Evolutionary conservation across 768 basidiomycete genomes (phyloP).

Genomic region (Lactifluus volemus): DNA sequence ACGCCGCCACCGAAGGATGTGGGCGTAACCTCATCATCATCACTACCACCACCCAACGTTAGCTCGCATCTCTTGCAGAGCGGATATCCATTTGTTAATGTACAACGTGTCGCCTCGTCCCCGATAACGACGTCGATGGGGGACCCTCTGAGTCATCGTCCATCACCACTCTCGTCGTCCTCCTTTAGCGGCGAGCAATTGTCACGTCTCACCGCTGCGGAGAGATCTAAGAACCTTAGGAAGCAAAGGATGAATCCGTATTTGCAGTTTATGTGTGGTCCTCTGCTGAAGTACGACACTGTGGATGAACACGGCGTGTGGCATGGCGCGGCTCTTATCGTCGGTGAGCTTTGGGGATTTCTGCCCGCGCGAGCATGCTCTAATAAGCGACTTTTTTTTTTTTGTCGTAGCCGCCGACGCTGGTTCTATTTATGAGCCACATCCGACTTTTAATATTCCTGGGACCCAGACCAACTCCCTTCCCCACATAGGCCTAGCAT

Average conservation of each 20-base stretch:
- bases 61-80: constrained; percentile 7
- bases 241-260: constrained; percentile 69
- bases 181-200: constrained; percentile 27
- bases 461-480: constrained; percentile 49
- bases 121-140: no score
- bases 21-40: neutral
- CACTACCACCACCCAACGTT: neutral
- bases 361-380: no score
- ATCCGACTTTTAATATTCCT: constrained; percentile 63
- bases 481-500: constrained; percentile 5
- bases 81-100: constrained; percentile 2
- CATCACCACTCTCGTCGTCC: no score
- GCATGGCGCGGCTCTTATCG: constrained; percentile 82
- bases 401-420: constrained; percentile 54
- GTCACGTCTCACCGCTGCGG: constrained; percentile 48
- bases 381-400: neutral
- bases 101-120: constrained; percentile 12
- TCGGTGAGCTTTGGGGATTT: constrained; percentile 55
- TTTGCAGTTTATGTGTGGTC: constrained; percentile 89
- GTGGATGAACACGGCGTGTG: constrained; percentile 70
- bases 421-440: constrained; percentile 69
- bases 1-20: constrained; percentile 45
- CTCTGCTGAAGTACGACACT: constrained; percentile 85
- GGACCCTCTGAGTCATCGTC: no score
- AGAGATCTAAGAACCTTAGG: constrained; percentile 51